These are phyloP conservation scores for Psilocybe mexicana DNA, from an alignment of 1,284 basidiomycete genomes.

Conservation along the genomic window DNA sequence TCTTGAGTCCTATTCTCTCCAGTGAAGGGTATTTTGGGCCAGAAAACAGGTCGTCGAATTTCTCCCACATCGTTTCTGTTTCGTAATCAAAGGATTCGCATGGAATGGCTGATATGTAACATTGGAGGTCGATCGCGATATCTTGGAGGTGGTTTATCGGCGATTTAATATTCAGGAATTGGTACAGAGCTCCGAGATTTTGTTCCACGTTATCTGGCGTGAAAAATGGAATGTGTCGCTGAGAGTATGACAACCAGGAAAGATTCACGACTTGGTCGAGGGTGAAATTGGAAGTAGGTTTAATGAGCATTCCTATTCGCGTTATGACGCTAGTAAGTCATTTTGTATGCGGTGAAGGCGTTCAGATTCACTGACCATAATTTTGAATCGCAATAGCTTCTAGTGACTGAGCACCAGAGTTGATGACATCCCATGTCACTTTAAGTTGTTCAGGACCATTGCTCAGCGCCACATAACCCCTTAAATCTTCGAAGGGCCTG, in stretches of 20 bases:
- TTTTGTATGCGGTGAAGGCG: not conserved
- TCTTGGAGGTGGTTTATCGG: not conserved
- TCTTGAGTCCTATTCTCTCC: not conserved
- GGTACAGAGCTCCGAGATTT: not conserved
- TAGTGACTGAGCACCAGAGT: not conserved
- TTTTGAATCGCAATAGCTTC: not conserved
- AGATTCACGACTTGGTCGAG: not conserved
- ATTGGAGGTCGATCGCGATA: not conserved
- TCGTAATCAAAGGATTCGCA: not conserved
- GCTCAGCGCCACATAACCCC: not conserved
- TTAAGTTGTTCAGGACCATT: conserved; percentile 1
- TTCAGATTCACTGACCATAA: conserved; percentile 2
- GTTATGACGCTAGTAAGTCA: not conserved
- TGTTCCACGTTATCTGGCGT: not conserved
- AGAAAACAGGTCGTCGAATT: not conserved
- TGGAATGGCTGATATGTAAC: not conserved
- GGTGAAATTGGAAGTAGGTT: not conserved
- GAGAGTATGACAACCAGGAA: conserved; percentile 1
- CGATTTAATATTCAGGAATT: not conserved
- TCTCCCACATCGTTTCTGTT: not conserved
- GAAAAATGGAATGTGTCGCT: not conserved
- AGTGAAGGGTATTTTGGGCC: not conserved
- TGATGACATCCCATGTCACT: not conserved
- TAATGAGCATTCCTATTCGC: not conserved
- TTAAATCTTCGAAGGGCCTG: not conserved